Percentiles rank a stretch among this genome's conserved stretches.
These are phyloP conservation scores for Jatropha podagrica DNA, from an alignment of 441 rosid species.

Conservation along the genomic window DNA sequence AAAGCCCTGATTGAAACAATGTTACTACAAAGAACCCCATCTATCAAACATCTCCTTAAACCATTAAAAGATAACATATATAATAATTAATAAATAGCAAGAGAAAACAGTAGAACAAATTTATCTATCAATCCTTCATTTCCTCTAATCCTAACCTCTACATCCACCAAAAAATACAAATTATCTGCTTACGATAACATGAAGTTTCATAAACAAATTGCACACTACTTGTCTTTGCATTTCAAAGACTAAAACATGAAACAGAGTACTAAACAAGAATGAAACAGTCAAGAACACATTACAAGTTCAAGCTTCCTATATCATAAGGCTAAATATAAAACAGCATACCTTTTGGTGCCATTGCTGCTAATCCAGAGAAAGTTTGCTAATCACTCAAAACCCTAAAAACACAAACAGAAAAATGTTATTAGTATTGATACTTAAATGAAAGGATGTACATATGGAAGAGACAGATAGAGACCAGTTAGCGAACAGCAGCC, in stretches of 20 bases:
- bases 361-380: conserved; percentile 26
- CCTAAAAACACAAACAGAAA: neutral
- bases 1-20: no score
- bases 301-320: neutral
- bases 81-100: no score
- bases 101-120: no score
- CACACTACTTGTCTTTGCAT: neutral
- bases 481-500: conserved; percentile 18
- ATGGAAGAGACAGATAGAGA: neutral
- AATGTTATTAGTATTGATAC: neutral
- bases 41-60: no score
- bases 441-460: neutral
- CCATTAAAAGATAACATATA: no score
- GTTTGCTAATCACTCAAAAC: conserved; percentile 4
- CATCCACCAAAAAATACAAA: no score
- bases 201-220: no score
- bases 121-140: no score
- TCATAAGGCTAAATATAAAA: neutral
- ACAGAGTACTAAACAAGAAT: neutral
- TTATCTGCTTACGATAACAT: no score
- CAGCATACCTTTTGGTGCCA: conserved; percentile 52
- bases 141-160: no score
- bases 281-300: neutral
- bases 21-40: no score
- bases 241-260: neutral